Percentiles rank a stretch among this genome's conserved stretches.
Conservation (phyloP, 495 filamentous ascomycete species). For the Aspergillus funiculosus region DNA sequence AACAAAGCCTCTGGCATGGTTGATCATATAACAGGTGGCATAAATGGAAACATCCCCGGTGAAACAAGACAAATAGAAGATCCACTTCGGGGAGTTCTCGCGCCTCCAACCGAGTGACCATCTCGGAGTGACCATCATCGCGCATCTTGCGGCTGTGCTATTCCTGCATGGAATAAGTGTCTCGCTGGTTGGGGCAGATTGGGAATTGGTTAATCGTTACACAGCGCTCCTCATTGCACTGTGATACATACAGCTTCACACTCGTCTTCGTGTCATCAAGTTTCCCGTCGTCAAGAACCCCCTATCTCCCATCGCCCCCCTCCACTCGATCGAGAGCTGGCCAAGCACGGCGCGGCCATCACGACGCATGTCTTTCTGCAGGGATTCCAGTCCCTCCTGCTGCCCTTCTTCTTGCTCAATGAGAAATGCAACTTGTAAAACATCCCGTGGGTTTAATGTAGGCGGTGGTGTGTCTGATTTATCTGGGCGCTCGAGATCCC, state of each 20-base stretch:
- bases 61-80: no score
- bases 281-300: constrained; percentile 84
- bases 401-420: constrained; percentile 60
- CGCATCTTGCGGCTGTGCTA: no score
- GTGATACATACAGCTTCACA: constrained; percentile 19
- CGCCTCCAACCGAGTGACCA: no score
- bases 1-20: no score
- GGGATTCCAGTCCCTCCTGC: constrained; percentile 41
- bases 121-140: no score
- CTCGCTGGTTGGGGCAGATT: no score
- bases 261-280: constrained; percentile 57
- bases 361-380: constrained; percentile 47
- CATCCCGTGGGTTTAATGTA: constrained; percentile 75
- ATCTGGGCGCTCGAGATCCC: constrained; percentile 40
- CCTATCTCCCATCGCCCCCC: constrained; percentile 81
- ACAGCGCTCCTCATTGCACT: background rate
- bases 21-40: no score
- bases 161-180: no score
- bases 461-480: constrained; percentile 40
- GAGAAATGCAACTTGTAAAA: constrained; percentile 86
- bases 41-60: no score
- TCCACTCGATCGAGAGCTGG: constrained; percentile 80
- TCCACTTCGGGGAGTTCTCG: no score
- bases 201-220: constrained; percentile 1
- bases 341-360: constrained; percentile 66